Conservation (phyloP, 345 rosid genomes). For the Syzygium aromaticum region DNA sequence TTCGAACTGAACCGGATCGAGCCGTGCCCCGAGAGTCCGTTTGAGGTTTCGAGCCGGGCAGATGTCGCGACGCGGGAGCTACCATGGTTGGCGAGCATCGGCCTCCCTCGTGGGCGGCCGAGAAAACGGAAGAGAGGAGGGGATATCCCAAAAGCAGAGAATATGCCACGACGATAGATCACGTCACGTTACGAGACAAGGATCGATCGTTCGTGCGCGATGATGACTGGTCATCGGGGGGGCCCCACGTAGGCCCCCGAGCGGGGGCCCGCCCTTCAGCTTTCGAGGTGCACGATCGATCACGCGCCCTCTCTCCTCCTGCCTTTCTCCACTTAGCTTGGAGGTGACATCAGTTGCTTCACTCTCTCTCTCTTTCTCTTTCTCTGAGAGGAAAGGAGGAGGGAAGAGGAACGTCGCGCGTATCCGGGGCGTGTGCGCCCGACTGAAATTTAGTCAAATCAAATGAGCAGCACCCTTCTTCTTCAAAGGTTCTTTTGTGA, state of each 20-base stretch:
- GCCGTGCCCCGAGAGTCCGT: rapidly evolving
- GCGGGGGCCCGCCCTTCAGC: neutral
- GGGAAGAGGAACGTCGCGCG: neutral
- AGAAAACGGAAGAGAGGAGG: neutral
- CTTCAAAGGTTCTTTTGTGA: neutral
- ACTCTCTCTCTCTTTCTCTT: neutral
- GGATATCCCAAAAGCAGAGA: neutral
- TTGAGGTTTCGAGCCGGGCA: too few species aligned
- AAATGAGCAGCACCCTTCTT: neutral
- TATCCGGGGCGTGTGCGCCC: neutral
- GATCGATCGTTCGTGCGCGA: too few species aligned
- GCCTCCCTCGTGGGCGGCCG: neutral
- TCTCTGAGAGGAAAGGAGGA: neutral
- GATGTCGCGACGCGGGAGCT: neutral
- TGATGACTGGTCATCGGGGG: too few species aligned
- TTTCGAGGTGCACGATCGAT: neutral
- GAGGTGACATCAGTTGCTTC: neutral
- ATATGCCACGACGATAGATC: neutral
- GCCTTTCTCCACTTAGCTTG: neutral
- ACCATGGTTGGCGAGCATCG: neutral
- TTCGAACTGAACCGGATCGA: neutral
- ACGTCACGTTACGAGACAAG: neutral
- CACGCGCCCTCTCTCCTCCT: neutral
- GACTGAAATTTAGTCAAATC: neutral
- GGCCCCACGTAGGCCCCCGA: too few species aligned